Evolutionary conservation across 306 rosid genomes (phyloP).

Genomic region (Lathyrus aphaca): DNA sequence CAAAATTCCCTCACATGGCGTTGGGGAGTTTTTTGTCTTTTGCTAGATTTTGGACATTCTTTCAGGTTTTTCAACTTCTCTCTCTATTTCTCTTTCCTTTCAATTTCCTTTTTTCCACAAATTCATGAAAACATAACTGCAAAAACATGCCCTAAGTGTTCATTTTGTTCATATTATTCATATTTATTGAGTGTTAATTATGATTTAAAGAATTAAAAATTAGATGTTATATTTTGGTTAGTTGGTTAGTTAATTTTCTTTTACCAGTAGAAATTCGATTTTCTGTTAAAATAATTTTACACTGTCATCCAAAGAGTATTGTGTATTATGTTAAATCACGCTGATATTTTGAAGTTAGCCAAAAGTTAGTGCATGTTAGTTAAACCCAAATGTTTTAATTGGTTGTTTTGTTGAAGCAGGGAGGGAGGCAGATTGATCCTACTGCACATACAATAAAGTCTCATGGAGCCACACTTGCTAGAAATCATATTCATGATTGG

Average conservation of each 20-base stretch:
- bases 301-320: no score
- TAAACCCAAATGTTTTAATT: neutral
- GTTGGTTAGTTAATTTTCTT: neutral
- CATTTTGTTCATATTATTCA: neutral
- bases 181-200: neutral
- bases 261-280: no score
- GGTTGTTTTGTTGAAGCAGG: constrained; percentile 33
- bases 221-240: neutral
- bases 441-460: constrained; percentile 68
- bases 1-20: constrained; percentile 38
- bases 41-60: constrained; percentile 17
- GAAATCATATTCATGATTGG: constrained; percentile 78
- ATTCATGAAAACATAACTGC: neutral
- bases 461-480: constrained; percentile 84
- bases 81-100: constrained; percentile 18
- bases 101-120: neutral
- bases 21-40: constrained; percentile 28
- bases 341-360: no score
- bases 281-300: no score
- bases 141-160: neutral
- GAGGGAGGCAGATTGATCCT: constrained; percentile 50
- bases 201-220: neutral
- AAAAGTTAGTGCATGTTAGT: no score
- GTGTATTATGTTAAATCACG: no score
- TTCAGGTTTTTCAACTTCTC: constrained; percentile 44